Base-by-base conservation (phyloP, 768 basidiomycete species). In the Auricularia sp. region DNA sequence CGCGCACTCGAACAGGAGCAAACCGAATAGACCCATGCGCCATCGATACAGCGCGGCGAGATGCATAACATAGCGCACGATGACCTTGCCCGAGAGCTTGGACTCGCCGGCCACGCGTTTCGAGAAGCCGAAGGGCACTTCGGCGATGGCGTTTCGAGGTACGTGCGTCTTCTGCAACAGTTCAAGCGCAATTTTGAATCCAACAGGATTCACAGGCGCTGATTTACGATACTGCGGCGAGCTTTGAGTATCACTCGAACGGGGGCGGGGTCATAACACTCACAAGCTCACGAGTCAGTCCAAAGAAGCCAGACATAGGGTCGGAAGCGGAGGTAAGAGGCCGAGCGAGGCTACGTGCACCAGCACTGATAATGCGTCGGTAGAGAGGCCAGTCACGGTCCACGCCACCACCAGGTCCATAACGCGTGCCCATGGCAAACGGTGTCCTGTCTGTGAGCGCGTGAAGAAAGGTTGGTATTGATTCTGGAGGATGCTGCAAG, bases 41-140 rank as follows among this genome's bases (percentile, higher is more conserved):
- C 56, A 59, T 21, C 56, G 56, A 29, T 59, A 59, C 24, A 59
- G 56, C 56, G 56, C 56, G 56, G 56, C 56, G 24, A 59, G 56
- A 29, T 59, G 56, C 16, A 34, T 14, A 29, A 59, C 56, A 11
- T 59, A 59, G 8, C 56, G 56, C 4, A 59, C 14, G 34, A 59
- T 59, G 56, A 59, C 56, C 56, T 59, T 59, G 24, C 24, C 33
- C 16, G 29, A 33, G 24, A 59, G 56, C 56, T 59, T 59, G 18
- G 24, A 29, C 56, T 29, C 56, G 56, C 56, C 56, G 7, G 34
- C 56, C 24, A 35, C 34, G 56, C 56, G 56, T 24, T 59, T 59
- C 29, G 56, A 59, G 56, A 59, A 59, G 24, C 56, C 34, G 56
- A 33, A 59, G 11, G 56, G 34, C 21, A 59, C 29, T 18, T 59